Percentiles rank a stretch among this genome's conserved stretches.
phyloP scores from a whole-genome alignment of 768 basidiomycete species.

The Auricularia cornea region DNA sequence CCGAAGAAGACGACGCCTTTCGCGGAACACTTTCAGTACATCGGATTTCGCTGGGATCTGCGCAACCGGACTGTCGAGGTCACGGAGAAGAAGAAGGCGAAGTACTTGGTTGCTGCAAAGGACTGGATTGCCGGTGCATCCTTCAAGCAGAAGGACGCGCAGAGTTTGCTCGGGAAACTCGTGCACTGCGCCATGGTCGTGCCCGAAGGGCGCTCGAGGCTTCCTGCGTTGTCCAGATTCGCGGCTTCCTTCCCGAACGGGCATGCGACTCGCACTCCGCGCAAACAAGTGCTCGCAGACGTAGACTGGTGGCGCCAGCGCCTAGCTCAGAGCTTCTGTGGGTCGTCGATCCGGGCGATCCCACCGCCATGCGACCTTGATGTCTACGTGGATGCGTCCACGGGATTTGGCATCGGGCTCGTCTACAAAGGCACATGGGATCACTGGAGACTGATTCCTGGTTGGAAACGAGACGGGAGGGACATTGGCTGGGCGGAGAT shows the following conservation, averaged over 20 bases:
- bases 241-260: not conserved
- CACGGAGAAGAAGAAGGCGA: not conserved
- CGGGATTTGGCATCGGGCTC: not conserved
- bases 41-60: not conserved
- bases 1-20: conserved; percentile 22
- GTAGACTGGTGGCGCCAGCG: not conserved
- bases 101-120: not conserved
- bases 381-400: not conserved
- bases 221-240: not conserved
- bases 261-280: not conserved
- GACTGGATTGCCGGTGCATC: not conserved
- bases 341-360: not conserved
- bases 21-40: conserved; percentile 5
- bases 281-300: not conserved
- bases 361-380: not conserved
- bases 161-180: not conserved
- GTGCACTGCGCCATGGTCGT: not conserved
- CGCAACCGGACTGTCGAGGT: not conserved
- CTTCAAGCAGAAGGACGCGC: not conserved
- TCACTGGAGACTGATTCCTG: not conserved
- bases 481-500: conserved; percentile 40
- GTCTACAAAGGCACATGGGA: not conserved
- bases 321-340: not conserved
- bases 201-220: not conserved
- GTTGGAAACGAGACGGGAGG: not conserved